Conservation (phyloP, 2,329 filamentous ascomycete genomes). For the Fusarium chlamydosporum region DNA sequence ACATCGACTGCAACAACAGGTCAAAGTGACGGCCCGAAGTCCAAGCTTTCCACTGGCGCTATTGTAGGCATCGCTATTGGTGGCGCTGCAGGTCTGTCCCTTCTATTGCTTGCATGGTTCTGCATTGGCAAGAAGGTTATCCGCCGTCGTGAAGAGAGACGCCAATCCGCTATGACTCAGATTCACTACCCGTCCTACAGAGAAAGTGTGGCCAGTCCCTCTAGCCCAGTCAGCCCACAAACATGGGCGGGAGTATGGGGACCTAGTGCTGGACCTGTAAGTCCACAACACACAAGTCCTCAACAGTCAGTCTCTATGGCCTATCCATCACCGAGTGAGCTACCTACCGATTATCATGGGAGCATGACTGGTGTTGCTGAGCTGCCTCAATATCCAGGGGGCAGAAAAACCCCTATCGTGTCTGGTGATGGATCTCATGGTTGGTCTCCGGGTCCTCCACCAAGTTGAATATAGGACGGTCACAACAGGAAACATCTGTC, state of each 20-base stretch:
- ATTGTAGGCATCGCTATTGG: background rate
- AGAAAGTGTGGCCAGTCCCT: background rate
- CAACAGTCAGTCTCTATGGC: background rate
- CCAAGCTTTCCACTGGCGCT: background rate
- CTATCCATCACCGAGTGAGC: background rate
- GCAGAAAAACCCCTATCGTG: background rate
- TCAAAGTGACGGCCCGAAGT: background rate
- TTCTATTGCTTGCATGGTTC: background rate
- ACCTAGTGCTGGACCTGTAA: background rate
- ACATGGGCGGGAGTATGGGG: background rate
- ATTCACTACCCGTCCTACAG: background rate
- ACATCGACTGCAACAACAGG: background rate
- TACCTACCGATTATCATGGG: background rate
- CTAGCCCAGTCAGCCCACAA: background rate
- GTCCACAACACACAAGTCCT: conserved; percentile 6
- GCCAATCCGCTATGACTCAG: background rate
- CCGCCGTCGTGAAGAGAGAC: background rate
- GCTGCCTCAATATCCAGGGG: background rate
- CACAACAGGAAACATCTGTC: no score
- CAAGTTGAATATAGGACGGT: no score
- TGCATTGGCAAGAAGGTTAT: background rate
- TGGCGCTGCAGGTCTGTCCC: background rate
- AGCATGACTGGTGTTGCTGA: background rate
- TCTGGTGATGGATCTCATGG: background rate
- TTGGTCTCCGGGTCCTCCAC: background rate